Conservation (phyloP, 768 basidiomycete genomes). For the Kwoniella dendrophila region DNA sequence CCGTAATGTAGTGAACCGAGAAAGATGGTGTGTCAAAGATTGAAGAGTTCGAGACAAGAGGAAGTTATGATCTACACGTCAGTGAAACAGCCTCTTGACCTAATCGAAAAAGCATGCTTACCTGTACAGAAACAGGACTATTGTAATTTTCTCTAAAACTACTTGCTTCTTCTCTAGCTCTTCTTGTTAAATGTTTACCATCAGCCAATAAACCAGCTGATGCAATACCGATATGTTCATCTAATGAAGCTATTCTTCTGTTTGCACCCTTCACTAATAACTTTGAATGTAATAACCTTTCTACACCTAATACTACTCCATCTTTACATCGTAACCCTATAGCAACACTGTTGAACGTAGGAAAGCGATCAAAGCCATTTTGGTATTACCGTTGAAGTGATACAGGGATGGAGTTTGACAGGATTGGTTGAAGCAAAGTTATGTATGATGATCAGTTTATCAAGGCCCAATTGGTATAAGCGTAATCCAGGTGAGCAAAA, state of each 20-base stretch:
- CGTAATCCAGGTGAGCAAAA: too few relatives aligned
- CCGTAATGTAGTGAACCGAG: not conserved
- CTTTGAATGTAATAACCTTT: constrained; percentile 95
- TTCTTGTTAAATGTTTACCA: constrained; percentile 80
- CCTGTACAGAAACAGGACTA: constrained; percentile 77
- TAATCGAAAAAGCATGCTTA: constrained; percentile 50
- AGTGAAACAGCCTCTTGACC: not conserved
- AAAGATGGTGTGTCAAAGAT: not conserved
- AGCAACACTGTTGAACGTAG: constrained; percentile 69
- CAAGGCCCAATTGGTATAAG: too few relatives aligned
- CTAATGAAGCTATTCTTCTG: constrained; percentile 87
- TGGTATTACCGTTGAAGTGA: not conserved
- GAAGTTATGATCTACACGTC: not conserved
- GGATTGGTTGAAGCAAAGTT: too few relatives aligned
- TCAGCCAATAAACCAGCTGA: constrained; percentile 93
- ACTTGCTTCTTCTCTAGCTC: constrained; percentile 79
- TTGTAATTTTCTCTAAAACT: constrained; percentile 73
- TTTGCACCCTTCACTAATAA: constrained; percentile 90
- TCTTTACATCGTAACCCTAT: constrained; percentile 94
- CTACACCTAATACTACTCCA: constrained; percentile 93
- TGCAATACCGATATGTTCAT: constrained; percentile 90
- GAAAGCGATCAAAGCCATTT: not conserved
- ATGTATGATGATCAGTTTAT: too few relatives aligned
- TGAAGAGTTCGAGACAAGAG: not conserved
- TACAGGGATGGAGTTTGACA: too few relatives aligned